Conservation (phyloP, 208 protist genomes). For the Trypanosoma rangeli region DNA sequence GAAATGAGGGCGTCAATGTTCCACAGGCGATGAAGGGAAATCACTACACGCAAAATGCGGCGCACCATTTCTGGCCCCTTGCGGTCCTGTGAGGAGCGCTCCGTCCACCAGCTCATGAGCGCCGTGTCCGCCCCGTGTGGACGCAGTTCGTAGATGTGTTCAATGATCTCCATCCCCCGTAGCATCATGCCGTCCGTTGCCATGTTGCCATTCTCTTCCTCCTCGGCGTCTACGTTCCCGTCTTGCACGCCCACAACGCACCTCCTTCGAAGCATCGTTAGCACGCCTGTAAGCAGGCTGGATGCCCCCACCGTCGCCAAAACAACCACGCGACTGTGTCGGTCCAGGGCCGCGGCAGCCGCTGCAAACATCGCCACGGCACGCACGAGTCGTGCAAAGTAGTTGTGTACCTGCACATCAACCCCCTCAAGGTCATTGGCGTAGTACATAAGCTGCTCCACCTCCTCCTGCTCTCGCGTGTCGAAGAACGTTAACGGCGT, state of each 20-base stretch:
- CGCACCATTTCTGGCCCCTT: neutral
- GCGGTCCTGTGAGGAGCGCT: constrained; percentile 16
- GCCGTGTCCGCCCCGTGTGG: constrained; percentile 65
- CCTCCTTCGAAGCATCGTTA: constrained; percentile 3
- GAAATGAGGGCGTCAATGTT: constrained; percentile 18
- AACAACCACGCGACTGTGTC: constrained; percentile 24
- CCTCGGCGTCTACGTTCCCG: constrained; percentile 47
- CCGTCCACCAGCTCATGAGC: constrained; percentile 71
- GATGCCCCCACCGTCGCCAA: constrained; percentile 13
- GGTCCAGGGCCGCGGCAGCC: constrained; percentile 28
- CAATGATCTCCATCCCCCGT: constrained; percentile 72
- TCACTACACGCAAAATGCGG: neutral
- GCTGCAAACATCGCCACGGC: constrained; percentile 32
- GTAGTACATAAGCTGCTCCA: constrained; percentile 80
- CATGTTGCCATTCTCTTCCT: constrained; percentile 55
- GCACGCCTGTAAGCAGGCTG: neutral
- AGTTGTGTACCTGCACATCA: constrained; percentile 74
- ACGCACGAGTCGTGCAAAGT: constrained; percentile 31
- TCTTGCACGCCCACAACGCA: neutral
- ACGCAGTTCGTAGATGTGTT: constrained; percentile 57
- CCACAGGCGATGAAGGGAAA: constrained; percentile 14
- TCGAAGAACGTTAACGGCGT: constrained; percentile 72
- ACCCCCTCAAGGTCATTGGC: constrained; percentile 82
- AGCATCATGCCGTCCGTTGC: constrained; percentile 59
- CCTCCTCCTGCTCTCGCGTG: constrained; percentile 45